Evolutionary conservation across 306 rosid genomes (phyloP).

Genomic region (Fagus sylvatica): DNA sequence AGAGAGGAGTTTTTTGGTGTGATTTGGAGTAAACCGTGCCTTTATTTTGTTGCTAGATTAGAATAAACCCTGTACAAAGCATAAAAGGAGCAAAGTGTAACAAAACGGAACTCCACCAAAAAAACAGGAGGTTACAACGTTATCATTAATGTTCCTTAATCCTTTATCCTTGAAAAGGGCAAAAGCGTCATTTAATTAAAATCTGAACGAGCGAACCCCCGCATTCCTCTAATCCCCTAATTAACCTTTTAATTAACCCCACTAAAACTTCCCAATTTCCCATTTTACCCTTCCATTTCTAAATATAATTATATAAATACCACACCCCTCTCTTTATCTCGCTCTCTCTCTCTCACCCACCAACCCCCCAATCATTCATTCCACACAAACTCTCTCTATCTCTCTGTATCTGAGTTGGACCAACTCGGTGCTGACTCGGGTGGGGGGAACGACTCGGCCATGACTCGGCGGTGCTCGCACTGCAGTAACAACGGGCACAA

Average conservation of each 20-base stretch:
- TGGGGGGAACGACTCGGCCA: slow-evolving; percentile 44
- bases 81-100: too few species aligned
- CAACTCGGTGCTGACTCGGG: slow-evolving; percentile 28
- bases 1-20: too few species aligned
- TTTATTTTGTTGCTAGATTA: too few species aligned
- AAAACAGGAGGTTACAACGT: too few species aligned
- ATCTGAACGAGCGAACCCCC: slow-evolving; percentile 37
- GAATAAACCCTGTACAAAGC: too few species aligned
- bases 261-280: slow-evolving; percentile 13
- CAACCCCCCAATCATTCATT: slow-evolving; percentile 11
- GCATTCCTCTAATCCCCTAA: slow-evolving; percentile 46
- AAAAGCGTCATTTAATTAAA: slow-evolving; percentile 23
- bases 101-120: too few species aligned
- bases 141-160: too few species aligned
- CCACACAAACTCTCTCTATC: slow-evolving; percentile 12
- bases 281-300: not conserved
- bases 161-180: slow-evolving; percentile 8
- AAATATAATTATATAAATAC: not conserved
- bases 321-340: not conserved
- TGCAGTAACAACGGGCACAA: slow-evolving; percentile 97
- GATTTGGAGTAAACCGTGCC: too few species aligned
- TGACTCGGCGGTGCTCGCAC: slow-evolving; percentile 99
- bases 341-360: not conserved
- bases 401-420: not conserved
- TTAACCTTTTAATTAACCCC: not conserved